phyloP scores from a whole-genome alignment of 2,329 filamentous ascomycete genomes.

The Fusarium solani-melongenae region DNA sequence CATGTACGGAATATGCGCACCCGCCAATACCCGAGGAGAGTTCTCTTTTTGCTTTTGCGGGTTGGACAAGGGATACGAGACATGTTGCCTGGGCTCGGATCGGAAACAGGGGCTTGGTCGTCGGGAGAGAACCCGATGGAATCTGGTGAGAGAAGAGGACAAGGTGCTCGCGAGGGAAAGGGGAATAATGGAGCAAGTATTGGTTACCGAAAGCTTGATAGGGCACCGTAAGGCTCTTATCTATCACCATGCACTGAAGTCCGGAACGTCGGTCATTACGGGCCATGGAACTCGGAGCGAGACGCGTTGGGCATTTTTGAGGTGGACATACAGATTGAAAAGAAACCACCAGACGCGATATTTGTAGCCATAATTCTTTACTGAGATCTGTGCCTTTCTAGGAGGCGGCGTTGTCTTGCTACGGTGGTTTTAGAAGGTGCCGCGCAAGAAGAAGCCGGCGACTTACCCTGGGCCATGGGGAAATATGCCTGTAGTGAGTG shows the following conservation, averaged over 20 bases:
- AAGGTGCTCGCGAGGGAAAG: neutral
- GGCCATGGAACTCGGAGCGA: neutral
- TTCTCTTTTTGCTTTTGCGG: neutral
- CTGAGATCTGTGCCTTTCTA: neutral
- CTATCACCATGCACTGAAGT: neutral
- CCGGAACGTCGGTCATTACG: neutral
- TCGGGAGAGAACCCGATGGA: neutral
- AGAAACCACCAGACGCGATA: neutral
- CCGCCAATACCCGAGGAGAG: neutral
- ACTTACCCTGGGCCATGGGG: neutral
- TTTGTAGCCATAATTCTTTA: neutral
- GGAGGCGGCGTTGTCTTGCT: neutral
- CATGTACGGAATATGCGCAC: neutral
- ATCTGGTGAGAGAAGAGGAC: neutral
- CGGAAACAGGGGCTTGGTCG: neutral
- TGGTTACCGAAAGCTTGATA: neutral
- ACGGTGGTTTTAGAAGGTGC: neutral
- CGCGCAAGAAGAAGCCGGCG: neutral
- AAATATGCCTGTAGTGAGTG: neutral
- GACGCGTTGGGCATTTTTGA: neutral
- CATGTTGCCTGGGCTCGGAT: neutral
- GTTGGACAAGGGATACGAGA: neutral
- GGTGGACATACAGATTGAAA: neutral
- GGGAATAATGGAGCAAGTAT: accelerated
- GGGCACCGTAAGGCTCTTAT: accelerated